A percentile compares a stretch with the other conserved stretches of the same genome.
Evolutionary conservation across 805 yeast species (phyloP).

Genomic region (Saturnispora halmiae): DNA sequence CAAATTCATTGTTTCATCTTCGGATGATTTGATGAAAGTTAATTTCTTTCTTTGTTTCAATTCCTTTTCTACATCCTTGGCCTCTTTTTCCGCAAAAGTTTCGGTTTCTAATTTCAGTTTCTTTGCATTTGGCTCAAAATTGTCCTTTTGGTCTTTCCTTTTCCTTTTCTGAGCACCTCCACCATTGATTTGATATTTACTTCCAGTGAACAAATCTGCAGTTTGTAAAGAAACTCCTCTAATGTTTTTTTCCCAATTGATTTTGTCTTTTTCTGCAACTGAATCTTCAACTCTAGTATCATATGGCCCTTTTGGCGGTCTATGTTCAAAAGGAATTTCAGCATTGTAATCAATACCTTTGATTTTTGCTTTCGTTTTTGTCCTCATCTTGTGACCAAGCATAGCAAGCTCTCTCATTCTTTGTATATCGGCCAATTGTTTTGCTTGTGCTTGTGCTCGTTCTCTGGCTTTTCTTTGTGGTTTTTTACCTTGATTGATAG

Average conservation of each 20-base stretch:
- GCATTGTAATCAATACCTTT: conserved; percentile 69
- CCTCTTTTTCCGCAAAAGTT: not conserved
- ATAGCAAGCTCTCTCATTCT: conserved; percentile 73
- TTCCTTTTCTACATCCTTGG: not conserved
- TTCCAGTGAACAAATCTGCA: conserved; percentile 9
- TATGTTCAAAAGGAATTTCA: conserved; percentile 71
- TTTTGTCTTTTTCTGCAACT: conserved; percentile 31
- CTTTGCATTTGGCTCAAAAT: not conserved
- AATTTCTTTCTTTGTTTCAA: not conserved
- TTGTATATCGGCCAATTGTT: conserved; percentile 65
- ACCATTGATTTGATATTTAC: conserved; percentile 4
- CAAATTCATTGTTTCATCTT: not conserved
- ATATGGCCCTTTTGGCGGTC: conserved; percentile 58
- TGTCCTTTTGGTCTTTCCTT: not conserved
- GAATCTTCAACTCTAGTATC: conserved; percentile 54
- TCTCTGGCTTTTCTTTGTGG: conserved; percentile 88
- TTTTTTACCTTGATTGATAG: conserved; percentile 90
- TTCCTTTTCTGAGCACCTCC: not conserved
- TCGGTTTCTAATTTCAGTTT: not conserved
- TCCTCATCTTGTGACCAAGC: conserved; percentile 52
- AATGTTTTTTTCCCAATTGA: conserved; percentile 31
- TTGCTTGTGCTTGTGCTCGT: conserved; percentile 68
- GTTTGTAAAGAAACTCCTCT: conserved; percentile 10
- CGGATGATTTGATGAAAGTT: not conserved
- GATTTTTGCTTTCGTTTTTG: conserved; percentile 44